phyloP scores from a whole-genome alignment of 106 monocot genomes.

The Dendrobium huoshanense region DNA sequence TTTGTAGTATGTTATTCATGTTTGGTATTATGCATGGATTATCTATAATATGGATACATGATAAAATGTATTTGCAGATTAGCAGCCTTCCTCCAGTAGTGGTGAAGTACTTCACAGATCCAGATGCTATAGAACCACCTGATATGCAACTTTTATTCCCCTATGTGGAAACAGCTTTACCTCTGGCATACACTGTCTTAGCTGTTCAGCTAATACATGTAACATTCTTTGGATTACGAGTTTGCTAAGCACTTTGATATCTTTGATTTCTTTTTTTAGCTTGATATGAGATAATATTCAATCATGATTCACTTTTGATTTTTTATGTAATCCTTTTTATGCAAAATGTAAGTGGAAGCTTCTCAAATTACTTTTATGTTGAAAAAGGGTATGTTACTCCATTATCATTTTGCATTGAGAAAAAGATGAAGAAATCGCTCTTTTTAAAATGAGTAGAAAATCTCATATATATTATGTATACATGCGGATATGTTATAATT shows the following conservation, averaged over 20 bases:
- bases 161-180: conserved; percentile 86
- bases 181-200: conserved; percentile 90
- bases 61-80: conserved; percentile 35
- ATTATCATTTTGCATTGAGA: too few species aligned
- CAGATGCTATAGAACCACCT: conserved; percentile 81
- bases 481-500: too few species aligned
- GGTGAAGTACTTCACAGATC: conserved; percentile 94
- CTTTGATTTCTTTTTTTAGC: background rate
- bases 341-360: background rate
- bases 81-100: conserved; percentile 81
- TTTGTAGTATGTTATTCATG: background rate
- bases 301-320: too few species aligned
- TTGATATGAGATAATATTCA: background rate
- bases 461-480: too few species aligned
- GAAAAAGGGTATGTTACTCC: too few species aligned
- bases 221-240: conserved; percentile 12
- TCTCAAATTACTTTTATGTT: too few species aligned
- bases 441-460: too few species aligned
- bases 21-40: background rate
- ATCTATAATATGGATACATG: background rate
- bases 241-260: background rate
- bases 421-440: too few species aligned
- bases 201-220: conserved; percentile 96
- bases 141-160: conserved; percentile 86
- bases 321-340: background rate